These are phyloP conservation scores for Schwanniomyces occidentalis DNA, from an alignment of 805 yeast genomes.

Conservation along the genomic window DNA sequence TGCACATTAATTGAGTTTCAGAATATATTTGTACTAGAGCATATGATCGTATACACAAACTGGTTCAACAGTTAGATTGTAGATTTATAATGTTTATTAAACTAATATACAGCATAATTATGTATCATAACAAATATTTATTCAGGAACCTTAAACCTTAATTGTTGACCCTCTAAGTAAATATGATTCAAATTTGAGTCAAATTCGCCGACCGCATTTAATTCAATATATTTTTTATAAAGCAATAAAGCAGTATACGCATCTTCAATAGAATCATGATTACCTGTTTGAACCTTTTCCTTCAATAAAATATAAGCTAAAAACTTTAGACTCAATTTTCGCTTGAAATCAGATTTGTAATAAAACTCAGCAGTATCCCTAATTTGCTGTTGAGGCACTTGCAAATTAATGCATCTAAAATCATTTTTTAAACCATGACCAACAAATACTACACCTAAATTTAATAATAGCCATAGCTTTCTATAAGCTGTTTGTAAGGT, in stretches of 20 bases:
- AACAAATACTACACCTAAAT: conserved; percentile 86
- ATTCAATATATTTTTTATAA: conserved; percentile 69
- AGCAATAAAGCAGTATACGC: conserved; percentile 82
- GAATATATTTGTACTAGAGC: no score
- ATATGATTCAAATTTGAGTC: conserved; percentile 63
- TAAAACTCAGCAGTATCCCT: conserved; percentile 85
- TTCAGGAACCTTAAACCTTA: conserved; percentile 54
- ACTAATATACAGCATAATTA: conserved; percentile 1
- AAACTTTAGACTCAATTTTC: conserved; percentile 82
- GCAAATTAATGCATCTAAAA: conserved; percentile 88
- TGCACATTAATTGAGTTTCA: no score
- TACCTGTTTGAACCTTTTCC: conserved; percentile 82
- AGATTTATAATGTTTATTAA: no score
- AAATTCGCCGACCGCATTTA: conserved; percentile 58
- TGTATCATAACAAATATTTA: no score
- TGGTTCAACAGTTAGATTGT: no score
- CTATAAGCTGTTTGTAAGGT: conserved; percentile 82
- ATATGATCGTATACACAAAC: no score
- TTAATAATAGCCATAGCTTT: conserved; percentile 84
- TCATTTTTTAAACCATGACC: conserved; percentile 94
- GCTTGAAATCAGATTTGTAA: conserved; percentile 69
- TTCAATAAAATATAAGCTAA: conserved; percentile 77
- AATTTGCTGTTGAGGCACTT: conserved; percentile 82
- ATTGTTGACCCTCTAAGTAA: conserved; percentile 66
- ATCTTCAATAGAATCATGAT: conserved; percentile 97